Base-by-base conservation (phyloP, 2,329 filamentous ascomycete genomes). In the Diaporthe sp. region DNA sequence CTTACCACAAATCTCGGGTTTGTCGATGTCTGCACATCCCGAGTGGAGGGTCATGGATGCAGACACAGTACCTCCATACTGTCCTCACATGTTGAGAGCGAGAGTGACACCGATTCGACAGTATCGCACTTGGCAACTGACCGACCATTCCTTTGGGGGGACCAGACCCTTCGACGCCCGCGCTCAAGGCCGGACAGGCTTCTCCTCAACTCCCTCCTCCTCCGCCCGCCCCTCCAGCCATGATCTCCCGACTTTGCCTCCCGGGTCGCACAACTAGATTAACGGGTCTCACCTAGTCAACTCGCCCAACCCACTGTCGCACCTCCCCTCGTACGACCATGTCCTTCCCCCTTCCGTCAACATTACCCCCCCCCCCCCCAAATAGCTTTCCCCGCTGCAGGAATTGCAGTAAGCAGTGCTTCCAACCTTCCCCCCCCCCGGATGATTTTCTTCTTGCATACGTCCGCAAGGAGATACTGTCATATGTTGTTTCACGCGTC, bases 251-350 rank as follows among this genome's bases (percentile, higher is more conserved):
- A 75, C 67, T 37, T n/a, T 44, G 39, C 70, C 28, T 70, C 58
- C 46, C 34, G 39, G 44, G 73, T 73, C 68, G 39, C 15, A 75
- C 73, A 62, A 31, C 17, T 73, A 75, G 46, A 75, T 75, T 73
- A 76, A 75, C 68, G 68, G 61, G 75, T 72, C 60, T 70, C 73
- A 76, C 73, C 42, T 44, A 75, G 49, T 51, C 61, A 75, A 75
- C 68, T 73, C 53, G 68, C 73, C 70, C 75, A 75, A 73, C 73
- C 75, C 73, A 75, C 28, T 70, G 68, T 75, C 61, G 68, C 39
- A 60, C 72, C 37, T 31, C 49, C 55, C 39, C 17, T 61, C 55
- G 75, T 75, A 74, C 44, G 34, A 72, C 49, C n/a, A 39, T 49
- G 31, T 22, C 13, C 19, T 12, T 34, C 25, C 42, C 15, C 5